A percentile compares a stretch with the other conserved stretches of the same genome.
Evolutionary conservation across 2,329 filamentous ascomycete species (phyloP).

Genomic region (Sporothrix dimorphospora): DNA sequence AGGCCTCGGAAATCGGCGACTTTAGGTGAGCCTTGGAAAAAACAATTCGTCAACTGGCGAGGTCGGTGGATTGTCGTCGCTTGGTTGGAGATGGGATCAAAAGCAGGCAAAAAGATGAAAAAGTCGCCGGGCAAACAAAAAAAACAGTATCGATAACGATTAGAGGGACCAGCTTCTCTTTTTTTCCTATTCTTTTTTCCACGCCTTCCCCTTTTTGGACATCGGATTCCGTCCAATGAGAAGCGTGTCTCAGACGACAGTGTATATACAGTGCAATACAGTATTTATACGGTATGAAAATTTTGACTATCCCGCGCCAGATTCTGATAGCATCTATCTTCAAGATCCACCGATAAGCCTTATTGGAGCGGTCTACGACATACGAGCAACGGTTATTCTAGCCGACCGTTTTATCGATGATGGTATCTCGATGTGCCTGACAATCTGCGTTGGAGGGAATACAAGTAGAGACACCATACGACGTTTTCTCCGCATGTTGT

Average conservation of each 20-base stretch:
- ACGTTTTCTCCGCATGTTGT: no score
- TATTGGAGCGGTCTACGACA: background rate
- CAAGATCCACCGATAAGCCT: conserved; percentile 19
- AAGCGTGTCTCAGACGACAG: background rate
- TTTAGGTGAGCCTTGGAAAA: background rate
- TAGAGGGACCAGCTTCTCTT: conserved; percentile 6
- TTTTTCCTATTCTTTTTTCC: background rate
- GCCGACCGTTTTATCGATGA: conserved; percentile 15
- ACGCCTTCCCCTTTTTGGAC: conserved; percentile 12
- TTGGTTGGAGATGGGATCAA: conserved; percentile 2
- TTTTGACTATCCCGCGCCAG: background rate
- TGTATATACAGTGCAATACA: background rate
- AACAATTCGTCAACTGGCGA: background rate
- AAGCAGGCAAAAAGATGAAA: conserved; percentile 10
- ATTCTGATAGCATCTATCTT: conserved; percentile 7
- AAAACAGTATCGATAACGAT: conserved; percentile 22
- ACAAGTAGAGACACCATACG: background rate
- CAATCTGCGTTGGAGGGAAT: background rate
- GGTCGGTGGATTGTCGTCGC: background rate
- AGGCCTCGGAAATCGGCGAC: background rate
- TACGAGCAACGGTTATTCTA: background rate
- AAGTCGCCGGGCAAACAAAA: conserved; percentile 24
- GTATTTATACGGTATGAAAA: conserved; percentile 9
- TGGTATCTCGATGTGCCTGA: background rate
- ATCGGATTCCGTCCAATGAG: background rate